These are phyloP conservation scores for Aureobasidium sp. DNA, from an alignment of 2,329 filamentous ascomycete species.

Conservation along the genomic window DNA sequence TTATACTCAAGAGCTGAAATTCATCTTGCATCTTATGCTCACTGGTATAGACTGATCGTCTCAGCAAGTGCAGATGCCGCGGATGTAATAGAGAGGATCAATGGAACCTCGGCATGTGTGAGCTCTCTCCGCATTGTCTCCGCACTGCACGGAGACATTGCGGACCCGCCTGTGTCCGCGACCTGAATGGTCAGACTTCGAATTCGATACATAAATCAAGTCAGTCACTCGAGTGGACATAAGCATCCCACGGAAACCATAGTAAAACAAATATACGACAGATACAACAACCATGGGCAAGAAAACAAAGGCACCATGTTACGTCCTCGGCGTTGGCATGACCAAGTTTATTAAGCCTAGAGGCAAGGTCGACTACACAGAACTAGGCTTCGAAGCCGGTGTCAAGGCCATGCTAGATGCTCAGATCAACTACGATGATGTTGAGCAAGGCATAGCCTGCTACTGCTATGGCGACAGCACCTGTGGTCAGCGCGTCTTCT, in stretches of 20 bases:
- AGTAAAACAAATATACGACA: not conserved
- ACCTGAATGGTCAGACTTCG: slow-evolving; percentile 1
- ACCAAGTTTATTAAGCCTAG: slow-evolving; percentile 98
- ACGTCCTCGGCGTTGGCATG: slow-evolving; percentile 96
- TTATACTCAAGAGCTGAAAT: not conserved
- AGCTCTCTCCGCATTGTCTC: slow-evolving; percentile 13
- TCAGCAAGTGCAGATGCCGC: not conserved
- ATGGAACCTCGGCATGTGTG: slow-evolving; percentile 15
- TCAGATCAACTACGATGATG: slow-evolving; percentile 92
- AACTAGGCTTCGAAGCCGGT: slow-evolving; percentile 87
- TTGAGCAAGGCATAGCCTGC: slow-evolving; percentile 92
- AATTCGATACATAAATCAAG: not conserved
- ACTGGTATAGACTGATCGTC: not conserved
- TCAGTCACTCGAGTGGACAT: not conserved
- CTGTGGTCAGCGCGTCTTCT: slow-evolving; percentile 93
- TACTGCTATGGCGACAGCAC: slow-evolving; percentile 97
- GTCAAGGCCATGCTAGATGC: slow-evolving; percentile 78
- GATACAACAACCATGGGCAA: slow-evolving; percentile 16
- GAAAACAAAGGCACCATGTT: slow-evolving; percentile 52
- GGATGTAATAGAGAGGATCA: not conserved
- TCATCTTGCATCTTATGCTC: not conserved
- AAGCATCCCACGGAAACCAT: not conserved
- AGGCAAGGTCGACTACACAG: slow-evolving; percentile 88
- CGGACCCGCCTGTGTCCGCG: not conserved
- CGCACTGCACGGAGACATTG: not conserved